Evolutionary conservation across 2,329 filamentous ascomycete genomes (phyloP), one percentile per base, ranked within the genome.

Genomic region (Piedraia hortae): DNA sequence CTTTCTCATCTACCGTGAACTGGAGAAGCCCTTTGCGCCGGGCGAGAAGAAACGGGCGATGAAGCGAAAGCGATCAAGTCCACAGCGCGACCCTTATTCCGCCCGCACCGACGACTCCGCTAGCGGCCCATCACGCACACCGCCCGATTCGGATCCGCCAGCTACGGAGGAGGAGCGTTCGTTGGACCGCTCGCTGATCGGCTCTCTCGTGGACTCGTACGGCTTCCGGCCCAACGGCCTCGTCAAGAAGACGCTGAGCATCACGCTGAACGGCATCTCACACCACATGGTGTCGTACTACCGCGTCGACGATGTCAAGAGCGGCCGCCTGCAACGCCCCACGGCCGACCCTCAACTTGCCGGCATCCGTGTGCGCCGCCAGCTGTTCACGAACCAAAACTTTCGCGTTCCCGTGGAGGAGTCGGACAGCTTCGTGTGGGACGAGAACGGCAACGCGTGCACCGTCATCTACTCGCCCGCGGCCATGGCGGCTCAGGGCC

Each of bases 241-340:
- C 18, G 62, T 90, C 30, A 91, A 91, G 56, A 90, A 90, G 53
- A 90, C 78, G 0, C 78, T 90, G 45, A 82, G 70, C 34, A 62
- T 90, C 17, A 64, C 59, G 2, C 64, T 70, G 22, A 57, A 68
- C 12, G 70, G 70, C 2, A 59, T 78, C 2, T 66, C 64, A 2
- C 78, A 89, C 37, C 78, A 89, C 36, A 50, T 91, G 22, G 77
- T 90, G 18, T 80, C 71, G 9, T 91, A 91, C 42, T 90, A 90
- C 49, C 74, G 53, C 19, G 56, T 82, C 6, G 63, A 74, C 4
- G 77, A 90, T 38, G 71, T 78, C n/a, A 55, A 64, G 33, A 49
- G 53, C 20, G 53, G 57, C n/a, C 45, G 41, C 9, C 51, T 82
- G 6, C 48, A 41, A 13, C 56, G 59, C 0, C 73, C 72, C 1